phyloP scores from a whole-genome alignment of 1,284 basidiomycete species.

The Kalmanozyma brasiliensis region DNA sequence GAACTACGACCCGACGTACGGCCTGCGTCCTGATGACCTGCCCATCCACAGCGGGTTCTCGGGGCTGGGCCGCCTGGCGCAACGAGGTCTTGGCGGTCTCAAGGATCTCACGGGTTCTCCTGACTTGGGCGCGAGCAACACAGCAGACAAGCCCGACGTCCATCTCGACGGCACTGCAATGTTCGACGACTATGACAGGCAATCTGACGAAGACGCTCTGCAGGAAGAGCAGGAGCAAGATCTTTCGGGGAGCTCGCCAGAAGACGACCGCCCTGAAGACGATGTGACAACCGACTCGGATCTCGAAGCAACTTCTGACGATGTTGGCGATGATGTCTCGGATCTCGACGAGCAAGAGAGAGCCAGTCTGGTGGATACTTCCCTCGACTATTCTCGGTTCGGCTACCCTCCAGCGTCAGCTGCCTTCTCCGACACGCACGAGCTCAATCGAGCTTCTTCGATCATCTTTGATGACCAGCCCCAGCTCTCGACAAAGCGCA shows the following conservation, averaged over 20 bases:
- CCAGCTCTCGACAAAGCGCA: slow-evolving; percentile 15
- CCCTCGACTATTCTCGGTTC: slow-evolving; percentile 53
- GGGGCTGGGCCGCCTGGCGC: slow-evolving; percentile 71
- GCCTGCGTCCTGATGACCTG: slow-evolving; percentile 76
- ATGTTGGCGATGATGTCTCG: slow-evolving; percentile 33
- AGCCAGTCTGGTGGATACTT: slow-evolving; percentile 21
- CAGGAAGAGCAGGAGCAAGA: slow-evolving; percentile 31
- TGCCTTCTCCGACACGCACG: slow-evolving; percentile 50
- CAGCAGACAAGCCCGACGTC: slow-evolving; percentile 6
- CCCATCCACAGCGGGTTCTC: slow-evolving; percentile 76
- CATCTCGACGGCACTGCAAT: slow-evolving; percentile 33
- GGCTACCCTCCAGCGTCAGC: slow-evolving; percentile 58
- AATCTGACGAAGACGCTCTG: slow-evolving; percentile 17
- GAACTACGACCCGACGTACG: slow-evolving; percentile 94
- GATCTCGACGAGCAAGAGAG: slow-evolving; percentile 40
- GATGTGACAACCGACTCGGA: slow-evolving; percentile 32
- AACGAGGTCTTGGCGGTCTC: slow-evolving; percentile 41
- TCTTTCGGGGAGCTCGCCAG: slow-evolving; percentile 7
- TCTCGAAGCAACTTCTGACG: slow-evolving; percentile 20
- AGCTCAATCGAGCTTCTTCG: slow-evolving; percentile 45
- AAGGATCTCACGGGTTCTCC: slow-evolving; percentile 37
- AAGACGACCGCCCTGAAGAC: slow-evolving; percentile 15
- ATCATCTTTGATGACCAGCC: slow-evolving; percentile 52
- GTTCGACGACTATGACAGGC: slow-evolving; percentile 31
- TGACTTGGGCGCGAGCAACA: background rate